Percentiles rank a stretch among this genome's conserved stretches.
phyloP scores from a whole-genome alignment of 2,329 filamentous ascomycete species.

The Aspergillus pseudoviridinutans region DNA sequence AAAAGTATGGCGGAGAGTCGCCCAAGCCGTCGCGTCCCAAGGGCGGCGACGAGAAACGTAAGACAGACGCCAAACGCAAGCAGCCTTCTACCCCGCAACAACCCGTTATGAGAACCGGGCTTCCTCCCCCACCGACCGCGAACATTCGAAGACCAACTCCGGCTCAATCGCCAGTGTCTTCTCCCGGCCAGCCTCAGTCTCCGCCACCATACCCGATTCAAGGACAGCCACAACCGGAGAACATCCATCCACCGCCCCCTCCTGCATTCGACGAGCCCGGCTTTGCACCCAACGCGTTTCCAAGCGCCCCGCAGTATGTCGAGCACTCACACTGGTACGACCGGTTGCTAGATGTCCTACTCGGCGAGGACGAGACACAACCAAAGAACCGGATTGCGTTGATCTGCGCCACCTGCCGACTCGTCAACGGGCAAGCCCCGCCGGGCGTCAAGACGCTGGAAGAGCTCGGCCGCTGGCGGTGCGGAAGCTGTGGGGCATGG shows the following conservation, averaged over 20 bases:
- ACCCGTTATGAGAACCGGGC: conserved; percentile 46
- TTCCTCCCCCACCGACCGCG: conserved; percentile 61
- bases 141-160: conserved; percentile 48
- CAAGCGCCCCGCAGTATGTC: conserved; percentile 31
- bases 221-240: conserved; percentile 6
- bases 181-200: conserved; percentile 23
- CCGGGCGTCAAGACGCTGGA: conserved; percentile 73
- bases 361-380: conserved; percentile 91
- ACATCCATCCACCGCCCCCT: conserved; percentile 7
- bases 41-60: conserved; percentile 18
- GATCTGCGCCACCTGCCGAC: conserved; percentile 74
- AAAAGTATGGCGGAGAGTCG: conserved; percentile 81
- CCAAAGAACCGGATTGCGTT: conserved; percentile 86
- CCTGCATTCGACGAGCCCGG: conserved; percentile 35
- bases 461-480: conserved; percentile 84
- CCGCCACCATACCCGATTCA: conserved; percentile 22
- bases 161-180: conserved; percentile 7
- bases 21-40: conserved; percentile 33
- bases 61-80: conserved; percentile 18
- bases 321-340: conserved; percentile 79
- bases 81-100: conserved; percentile 17
- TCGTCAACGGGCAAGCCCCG: conserved; percentile 94
- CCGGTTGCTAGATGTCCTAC: conserved; percentile 80
- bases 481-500: conserved; percentile 73
- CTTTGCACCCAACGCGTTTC: conserved; percentile 48